phyloP scores from a whole-genome alignment of 2,329 filamentous ascomycete genomes.

The Helotiales sp. region DNA sequence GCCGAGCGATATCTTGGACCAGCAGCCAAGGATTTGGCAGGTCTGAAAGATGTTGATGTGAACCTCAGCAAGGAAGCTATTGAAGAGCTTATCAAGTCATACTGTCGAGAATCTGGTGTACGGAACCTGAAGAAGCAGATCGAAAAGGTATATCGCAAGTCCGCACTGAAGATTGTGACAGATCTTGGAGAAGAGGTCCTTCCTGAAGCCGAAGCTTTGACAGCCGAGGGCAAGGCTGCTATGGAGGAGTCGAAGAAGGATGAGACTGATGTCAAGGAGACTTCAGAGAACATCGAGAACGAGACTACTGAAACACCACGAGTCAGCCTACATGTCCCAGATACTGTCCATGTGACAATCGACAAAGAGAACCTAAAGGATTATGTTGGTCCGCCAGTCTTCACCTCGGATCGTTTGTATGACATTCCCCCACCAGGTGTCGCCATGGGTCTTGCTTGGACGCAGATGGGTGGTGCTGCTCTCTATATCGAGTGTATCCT shows the following conservation, averaged over 20 bases:
- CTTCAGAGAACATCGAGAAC: constrained; percentile 51
- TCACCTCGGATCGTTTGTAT: constrained; percentile 93
- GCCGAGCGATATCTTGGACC: constrained; percentile 90
- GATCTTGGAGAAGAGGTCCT: constrained; percentile 85
- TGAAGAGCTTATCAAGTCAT: constrained; percentile 96
- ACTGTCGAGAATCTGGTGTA: constrained; percentile 95
- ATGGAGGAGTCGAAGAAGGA: constrained; percentile 71
- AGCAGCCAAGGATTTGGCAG: constrained; percentile 90
- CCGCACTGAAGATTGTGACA: constrained; percentile 93
- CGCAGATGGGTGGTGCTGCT: constrained; percentile 91
- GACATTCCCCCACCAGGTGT: constrained; percentile 92
- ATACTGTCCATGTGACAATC: constrained; percentile 82
- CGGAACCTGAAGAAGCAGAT: constrained; percentile 99
- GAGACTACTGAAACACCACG: constrained; percentile 68
- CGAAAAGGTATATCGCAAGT: constrained; percentile 97
- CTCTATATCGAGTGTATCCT: constrained; percentile 97
- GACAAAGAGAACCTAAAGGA: constrained; percentile 89
- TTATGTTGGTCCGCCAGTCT: constrained; percentile 93
- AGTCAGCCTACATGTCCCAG: constrained; percentile 78
- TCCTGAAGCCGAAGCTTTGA: constrained; percentile 78
- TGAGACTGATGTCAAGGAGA: constrained; percentile 60
- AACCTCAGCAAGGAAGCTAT: constrained; percentile 83
- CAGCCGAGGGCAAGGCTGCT: constrained; percentile 80
- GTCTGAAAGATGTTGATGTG: constrained; percentile 89
- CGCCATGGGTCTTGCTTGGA: constrained; percentile 98